phyloP scores from a whole-genome alignment of 2,329 filamentous ascomycete species.

The Colletotrichum echinochloae region DNA sequence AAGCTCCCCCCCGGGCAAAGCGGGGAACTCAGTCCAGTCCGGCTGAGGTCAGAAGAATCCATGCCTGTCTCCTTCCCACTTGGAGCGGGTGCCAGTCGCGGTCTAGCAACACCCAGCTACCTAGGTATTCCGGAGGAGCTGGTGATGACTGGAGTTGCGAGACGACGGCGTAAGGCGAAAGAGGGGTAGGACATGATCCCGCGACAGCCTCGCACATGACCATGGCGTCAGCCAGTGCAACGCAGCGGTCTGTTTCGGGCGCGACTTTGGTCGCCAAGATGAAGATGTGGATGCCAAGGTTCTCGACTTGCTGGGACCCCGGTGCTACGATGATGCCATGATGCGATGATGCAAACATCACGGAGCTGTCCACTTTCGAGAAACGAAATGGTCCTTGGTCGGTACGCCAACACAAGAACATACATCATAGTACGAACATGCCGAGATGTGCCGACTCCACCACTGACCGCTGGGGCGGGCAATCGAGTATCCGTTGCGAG shows the following conservation, averaged over 20 bases:
- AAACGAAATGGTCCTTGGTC: conserved; percentile 10
- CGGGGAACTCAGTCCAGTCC: conserved; percentile 26
- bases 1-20: conserved; percentile 17
- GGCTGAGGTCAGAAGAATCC: not conserved
- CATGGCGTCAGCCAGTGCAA: conserved; percentile 24
- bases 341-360: not conserved
- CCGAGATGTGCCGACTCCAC: conserved; percentile 2
- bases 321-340: conserved; percentile 20
- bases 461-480: not conserved
- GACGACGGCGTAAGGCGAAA: not conserved
- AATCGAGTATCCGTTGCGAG: not conserved
- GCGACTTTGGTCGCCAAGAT: not conserved
- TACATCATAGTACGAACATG: not conserved
- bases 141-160: not conserved
- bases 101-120: conserved; percentile 30
- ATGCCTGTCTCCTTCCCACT: not conserved
- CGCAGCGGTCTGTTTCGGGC: not conserved
- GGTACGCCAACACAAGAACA: not conserved
- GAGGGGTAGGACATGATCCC: conserved; percentile 6
- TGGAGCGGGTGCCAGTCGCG: not conserved
- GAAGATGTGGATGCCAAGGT: not conserved
- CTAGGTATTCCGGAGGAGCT: conserved; percentile 22
- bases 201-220: conserved; percentile 31
- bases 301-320: not conserved
- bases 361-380: not conserved